These are phyloP conservation scores for Candida nanaspora DNA, from an alignment of 805 yeast genomes.

Conservation along the genomic window DNA sequence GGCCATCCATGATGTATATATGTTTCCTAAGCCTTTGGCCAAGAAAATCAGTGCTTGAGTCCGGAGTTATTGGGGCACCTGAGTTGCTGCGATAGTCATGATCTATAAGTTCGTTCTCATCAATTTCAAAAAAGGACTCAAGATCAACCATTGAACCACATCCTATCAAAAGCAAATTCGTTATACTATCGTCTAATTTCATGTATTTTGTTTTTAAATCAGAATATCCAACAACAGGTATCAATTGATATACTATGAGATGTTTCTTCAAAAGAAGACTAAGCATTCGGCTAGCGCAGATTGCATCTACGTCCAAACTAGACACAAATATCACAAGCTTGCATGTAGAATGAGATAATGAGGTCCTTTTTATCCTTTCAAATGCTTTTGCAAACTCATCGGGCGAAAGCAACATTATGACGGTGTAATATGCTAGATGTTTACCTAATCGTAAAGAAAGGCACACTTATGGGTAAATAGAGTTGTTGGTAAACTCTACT, in stretches of 20 bases:
- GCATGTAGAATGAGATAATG: slow-evolving; percentile 89
- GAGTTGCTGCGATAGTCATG: slow-evolving; percentile 13
- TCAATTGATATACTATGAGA: slow-evolving; percentile 76
- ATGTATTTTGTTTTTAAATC: slow-evolving; percentile 62
- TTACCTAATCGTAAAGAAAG: too few relatives aligned
- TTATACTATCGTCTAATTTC: slow-evolving; percentile 64
- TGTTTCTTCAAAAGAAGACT: slow-evolving; percentile 67
- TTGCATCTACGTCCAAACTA: slow-evolving; percentile 83
- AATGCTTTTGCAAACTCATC: slow-evolving; percentile 62
- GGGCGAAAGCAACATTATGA: slow-evolving; percentile 67
- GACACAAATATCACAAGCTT: slow-evolving; percentile 83
- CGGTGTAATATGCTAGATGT: too few relatives aligned
- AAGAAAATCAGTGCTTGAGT: slow-evolving; percentile 15
- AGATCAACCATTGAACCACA: slow-evolving; percentile 92
- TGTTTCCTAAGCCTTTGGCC: slow-evolving; percentile 39
- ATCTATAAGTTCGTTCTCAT: slow-evolving; percentile 41
- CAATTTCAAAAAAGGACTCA: slow-evolving; percentile 63
- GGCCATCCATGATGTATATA: slow-evolving; percentile 83
- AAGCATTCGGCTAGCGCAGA: slow-evolving; percentile 80
- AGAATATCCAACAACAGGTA: slow-evolving; percentile 88
- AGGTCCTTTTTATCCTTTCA: slow-evolving; percentile 57
- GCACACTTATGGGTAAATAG: too few relatives aligned
- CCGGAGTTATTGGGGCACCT: slow-evolving; percentile 14
- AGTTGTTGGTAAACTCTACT: too few relatives aligned
- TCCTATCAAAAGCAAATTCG: slow-evolving; percentile 74